These are phyloP conservation scores for Chaetoceros muelleri DNA, from an alignment of 108 stramenopile genomes.

Conservation along the genomic window DNA sequence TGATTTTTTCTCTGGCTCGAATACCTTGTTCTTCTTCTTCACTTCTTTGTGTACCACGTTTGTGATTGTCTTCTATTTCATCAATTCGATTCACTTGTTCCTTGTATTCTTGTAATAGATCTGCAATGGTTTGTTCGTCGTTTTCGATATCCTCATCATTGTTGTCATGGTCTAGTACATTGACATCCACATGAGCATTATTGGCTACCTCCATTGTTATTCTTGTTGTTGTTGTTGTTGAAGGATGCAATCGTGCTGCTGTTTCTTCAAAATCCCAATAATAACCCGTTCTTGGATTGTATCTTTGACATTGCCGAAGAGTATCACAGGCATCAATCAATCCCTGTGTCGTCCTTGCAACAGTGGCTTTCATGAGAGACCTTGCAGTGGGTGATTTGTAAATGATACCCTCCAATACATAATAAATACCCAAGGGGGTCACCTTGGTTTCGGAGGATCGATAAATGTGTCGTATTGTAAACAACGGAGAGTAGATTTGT, in stretches of 20 bases:
- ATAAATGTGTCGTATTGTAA: slow-evolving; percentile 69
- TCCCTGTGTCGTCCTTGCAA: slow-evolving; percentile 54
- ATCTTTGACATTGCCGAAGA: slow-evolving; percentile 22
- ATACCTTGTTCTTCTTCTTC: slow-evolving; percentile 82
- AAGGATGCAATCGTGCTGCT: neutral
- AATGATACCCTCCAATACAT: slow-evolving; percentile 79
- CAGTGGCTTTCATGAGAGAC: slow-evolving; percentile 69
- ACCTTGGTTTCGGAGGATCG: slow-evolving; percentile 40
- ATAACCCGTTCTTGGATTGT: slow-evolving; percentile 70
- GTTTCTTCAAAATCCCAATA: slow-evolving; percentile 55
- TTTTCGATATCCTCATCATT: too few relatives aligned
- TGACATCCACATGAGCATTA: neutral
- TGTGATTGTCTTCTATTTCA: slow-evolving; percentile 32
- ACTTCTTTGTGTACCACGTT: slow-evolving; percentile 56
- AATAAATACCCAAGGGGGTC: slow-evolving; percentile 72
- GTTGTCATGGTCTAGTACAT: neutral
- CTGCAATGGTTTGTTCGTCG: too few relatives aligned
- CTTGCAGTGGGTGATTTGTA: slow-evolving; percentile 72
- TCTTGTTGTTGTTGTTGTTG: too few relatives aligned
- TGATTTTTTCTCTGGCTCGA: slow-evolving; percentile 67
- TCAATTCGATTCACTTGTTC: slow-evolving; percentile 44
- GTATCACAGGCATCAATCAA: slow-evolving; percentile 59
- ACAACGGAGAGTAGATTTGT: slow-evolving; percentile 67
- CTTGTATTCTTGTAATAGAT: slow-evolving; percentile 22
- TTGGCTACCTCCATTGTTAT: neutral